Evolutionary conservation across 805 yeast species (phyloP).

Genomic region (Starmerella ratchasimensis): DNA sequence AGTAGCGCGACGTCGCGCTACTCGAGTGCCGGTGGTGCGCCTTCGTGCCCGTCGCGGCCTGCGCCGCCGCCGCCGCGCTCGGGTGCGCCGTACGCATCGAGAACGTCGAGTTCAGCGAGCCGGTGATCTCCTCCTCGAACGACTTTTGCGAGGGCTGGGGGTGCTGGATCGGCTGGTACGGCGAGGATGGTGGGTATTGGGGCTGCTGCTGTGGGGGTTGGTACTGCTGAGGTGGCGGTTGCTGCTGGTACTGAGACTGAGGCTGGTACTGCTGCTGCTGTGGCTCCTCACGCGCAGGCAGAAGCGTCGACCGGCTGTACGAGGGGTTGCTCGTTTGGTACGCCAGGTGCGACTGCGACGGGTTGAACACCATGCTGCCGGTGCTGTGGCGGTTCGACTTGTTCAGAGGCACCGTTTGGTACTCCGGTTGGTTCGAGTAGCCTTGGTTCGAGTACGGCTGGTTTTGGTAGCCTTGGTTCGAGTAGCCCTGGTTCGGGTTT

Average conservation of each 20-base stretch:
- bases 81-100: constrained; percentile 2
- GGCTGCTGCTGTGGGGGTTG: not conserved
- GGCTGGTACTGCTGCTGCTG: not conserved
- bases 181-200: not conserved
- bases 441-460: too few species aligned
- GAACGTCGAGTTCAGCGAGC: constrained; percentile 10
- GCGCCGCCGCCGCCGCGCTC: constrained; percentile 11
- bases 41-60: constrained; percentile 5
- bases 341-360: too few species aligned
- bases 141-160: not conserved
- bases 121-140: constrained; percentile 10
- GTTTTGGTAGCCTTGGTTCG: too few species aligned
- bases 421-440: too few species aligned
- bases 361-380: too few species aligned
- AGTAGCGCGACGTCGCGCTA: constrained; percentile 14
- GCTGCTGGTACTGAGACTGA: not conserved
- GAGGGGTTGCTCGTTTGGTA: too few species aligned
- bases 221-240: not conserved
- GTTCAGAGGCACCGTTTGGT: too few species aligned
- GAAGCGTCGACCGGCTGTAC: too few species aligned
- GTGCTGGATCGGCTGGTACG: not conserved
- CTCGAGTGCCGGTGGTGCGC: constrained; percentile 14
- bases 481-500: too few species aligned
- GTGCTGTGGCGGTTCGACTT: too few species aligned
- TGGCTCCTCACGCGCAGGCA: too few species aligned